phyloP scores from a whole-genome alignment of 1,284 basidiomycete species.

The Anthracocystis walkeri region DNA sequence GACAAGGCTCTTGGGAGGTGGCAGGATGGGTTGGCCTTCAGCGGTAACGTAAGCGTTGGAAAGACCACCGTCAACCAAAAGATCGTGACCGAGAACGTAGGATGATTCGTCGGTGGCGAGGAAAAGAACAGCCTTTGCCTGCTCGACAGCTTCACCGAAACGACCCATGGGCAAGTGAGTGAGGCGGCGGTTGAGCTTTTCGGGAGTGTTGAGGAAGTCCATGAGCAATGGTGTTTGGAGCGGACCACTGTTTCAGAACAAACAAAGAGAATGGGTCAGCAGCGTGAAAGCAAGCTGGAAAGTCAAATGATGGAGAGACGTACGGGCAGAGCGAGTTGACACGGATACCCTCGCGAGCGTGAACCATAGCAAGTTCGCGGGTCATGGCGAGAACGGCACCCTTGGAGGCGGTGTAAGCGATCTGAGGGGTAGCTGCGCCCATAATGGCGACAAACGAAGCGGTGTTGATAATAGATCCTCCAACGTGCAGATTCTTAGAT shows the following conservation, averaged over 20 bases:
- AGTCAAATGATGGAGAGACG: background rate
- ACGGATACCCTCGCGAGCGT: conserved; percentile 93
- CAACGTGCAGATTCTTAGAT: conserved; percentile 80
- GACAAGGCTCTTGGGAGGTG: conserved; percentile 49
- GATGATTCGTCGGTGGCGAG: conserved; percentile 74
- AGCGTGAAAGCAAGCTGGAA: background rate
- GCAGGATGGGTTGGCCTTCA: conserved; percentile 46
- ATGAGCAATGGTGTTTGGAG: conserved; percentile 81
- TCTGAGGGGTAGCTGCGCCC: conserved; percentile 93
- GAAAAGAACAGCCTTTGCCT: conserved; percentile 91
- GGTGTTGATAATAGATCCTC: conserved; percentile 96
- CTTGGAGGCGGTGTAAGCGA: conserved; percentile 80
- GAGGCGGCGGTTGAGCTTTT: conserved; percentile 90
- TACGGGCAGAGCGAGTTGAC: conserved; percentile 91
- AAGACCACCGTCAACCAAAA: conserved; percentile 49
- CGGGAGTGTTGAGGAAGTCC: conserved; percentile 96
- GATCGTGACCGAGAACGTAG: conserved; percentile 72
- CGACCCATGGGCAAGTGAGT: conserved; percentile 95
- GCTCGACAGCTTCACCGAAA: conserved; percentile 94
- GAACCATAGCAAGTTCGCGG: conserved; percentile 94
- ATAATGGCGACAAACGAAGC: conserved; percentile 93
- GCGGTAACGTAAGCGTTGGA: conserved; percentile 52
- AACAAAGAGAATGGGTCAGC: background rate
- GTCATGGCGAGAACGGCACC: conserved; percentile 98
- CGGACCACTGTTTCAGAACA: conserved; percentile 71